Evolutionary conservation across 768 basidiomycete species (phyloP).

Genomic region (Exsudoporus frostii): DNA sequence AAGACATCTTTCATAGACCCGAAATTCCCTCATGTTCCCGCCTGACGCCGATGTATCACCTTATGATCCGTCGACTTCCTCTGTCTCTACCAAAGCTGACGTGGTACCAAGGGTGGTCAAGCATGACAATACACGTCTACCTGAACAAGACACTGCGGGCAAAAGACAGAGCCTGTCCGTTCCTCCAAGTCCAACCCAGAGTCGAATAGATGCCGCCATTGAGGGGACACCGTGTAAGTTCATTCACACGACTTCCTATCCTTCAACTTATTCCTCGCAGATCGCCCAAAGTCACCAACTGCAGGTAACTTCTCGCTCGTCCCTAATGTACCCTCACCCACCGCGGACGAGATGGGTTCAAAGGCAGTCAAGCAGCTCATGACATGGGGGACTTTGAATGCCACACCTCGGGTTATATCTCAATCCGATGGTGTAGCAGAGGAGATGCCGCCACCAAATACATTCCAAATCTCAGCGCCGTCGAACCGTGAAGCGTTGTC

Average conservation of each 20-base stretch:
- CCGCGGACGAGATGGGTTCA: conserved; percentile 76
- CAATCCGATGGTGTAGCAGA: conserved; percentile 53
- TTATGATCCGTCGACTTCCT: conserved; percentile 48
- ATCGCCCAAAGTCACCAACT: conserved; percentile 58
- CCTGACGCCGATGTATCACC: conserved; percentile 89
- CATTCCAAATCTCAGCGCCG: conserved; percentile 77
- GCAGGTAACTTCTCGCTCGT: conserved; percentile 69
- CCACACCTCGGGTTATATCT: conserved; percentile 86
- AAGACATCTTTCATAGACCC: conserved; percentile 50
- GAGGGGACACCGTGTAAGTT: conserved; percentile 83
- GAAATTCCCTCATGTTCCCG: conserved; percentile 93
- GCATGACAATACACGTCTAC: conserved; percentile 78
- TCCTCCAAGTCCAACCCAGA: conserved; percentile 87
- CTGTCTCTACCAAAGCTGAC: conserved; percentile 29
- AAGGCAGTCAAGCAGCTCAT: conserved; percentile 87
- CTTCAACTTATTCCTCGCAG: conserved; percentile 36
- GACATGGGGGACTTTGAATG: conserved; percentile 94
- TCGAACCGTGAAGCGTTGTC: conserved; percentile 81
- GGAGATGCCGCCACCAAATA: conserved; percentile 41
- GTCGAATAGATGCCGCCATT: conserved; percentile 90
- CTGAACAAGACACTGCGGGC: conserved; percentile 59
- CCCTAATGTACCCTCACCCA: conserved; percentile 83
- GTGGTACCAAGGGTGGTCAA: conserved; percentile 63
- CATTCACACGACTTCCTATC: background rate
- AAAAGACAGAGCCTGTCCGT: conserved; percentile 45